Conservation (phyloP, 257 asterid species). For the Fraxinus excelsior region DNA sequence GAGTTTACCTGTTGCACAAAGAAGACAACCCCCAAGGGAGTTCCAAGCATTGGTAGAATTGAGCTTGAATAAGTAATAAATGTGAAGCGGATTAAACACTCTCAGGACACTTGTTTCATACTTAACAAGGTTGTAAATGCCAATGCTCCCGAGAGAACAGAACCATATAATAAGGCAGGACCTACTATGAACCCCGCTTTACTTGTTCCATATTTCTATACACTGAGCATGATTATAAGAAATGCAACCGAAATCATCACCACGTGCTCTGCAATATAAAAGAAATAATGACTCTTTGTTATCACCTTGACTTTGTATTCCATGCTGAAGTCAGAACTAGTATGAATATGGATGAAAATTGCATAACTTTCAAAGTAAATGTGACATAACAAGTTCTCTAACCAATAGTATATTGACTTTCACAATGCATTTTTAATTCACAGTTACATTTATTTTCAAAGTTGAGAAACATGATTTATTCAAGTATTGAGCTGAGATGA, state of each 20-base stretch:
- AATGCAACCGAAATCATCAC: no score
- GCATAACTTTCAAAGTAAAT: constrained; percentile 18
- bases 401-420: background rate
- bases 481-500: no score
- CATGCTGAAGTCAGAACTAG: no score
- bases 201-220: no score
- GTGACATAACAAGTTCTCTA: background rate
- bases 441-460: constrained; percentile 8
- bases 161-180: constrained; percentile 98
- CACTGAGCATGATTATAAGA: no score
- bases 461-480: no score
- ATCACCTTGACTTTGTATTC: no score
- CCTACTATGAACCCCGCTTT: constrained; percentile 95
- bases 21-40: constrained; percentile 97
- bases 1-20: no score
- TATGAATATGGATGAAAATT: constrained; percentile 7
- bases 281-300: no score
- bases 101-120: constrained; percentile 70
- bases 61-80: constrained; percentile 77
- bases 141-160: constrained; percentile 90
- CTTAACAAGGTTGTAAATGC: constrained; percentile 86
- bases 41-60: constrained; percentile 90
- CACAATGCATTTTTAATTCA: constrained; percentile 4
- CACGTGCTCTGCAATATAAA: no score
- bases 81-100: constrained; percentile 90